Conservation (phyloP, 1,284 basidiomycete genomes). For the Megacollybia platyphylla region DNA sequence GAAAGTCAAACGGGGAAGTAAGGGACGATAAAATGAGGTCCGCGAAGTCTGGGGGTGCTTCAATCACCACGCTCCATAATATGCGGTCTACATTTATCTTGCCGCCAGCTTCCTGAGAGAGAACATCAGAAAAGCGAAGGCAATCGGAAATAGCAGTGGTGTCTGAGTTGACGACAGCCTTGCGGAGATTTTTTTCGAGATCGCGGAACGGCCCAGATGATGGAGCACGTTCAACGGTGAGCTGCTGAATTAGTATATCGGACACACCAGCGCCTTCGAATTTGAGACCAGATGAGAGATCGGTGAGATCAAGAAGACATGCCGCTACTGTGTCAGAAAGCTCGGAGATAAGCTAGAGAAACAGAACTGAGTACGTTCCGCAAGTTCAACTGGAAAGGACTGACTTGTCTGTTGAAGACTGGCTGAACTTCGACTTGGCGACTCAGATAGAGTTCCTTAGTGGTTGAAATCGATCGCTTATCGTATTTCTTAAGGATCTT, state of each 20-base stretch:
- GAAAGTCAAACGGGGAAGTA: constrained; percentile 70
- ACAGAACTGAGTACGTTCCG: constrained; percentile 8
- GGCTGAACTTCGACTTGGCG: constrained; percentile 98
- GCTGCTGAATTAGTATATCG: constrained; percentile 60
- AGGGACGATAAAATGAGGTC: constrained; percentile 67
- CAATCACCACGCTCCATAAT: constrained; percentile 82
- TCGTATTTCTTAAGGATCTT: constrained; percentile 99
- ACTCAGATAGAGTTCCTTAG: constrained; percentile 92
- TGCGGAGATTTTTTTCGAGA: constrained; percentile 76
- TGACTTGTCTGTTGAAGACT: constrained; percentile 89
- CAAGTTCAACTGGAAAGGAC: constrained; percentile 11
- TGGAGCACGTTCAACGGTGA: constrained; percentile 49
- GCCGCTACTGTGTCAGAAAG: constrained; percentile 91
- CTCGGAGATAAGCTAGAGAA: constrained; percentile 76
- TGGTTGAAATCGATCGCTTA: constrained; percentile 89
- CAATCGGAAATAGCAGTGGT: constrained; percentile 53
- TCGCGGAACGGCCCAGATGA: constrained; percentile 71
- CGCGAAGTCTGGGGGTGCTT: constrained; percentile 60
- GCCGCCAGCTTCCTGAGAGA: constrained; percentile 44
- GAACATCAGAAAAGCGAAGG: constrained; percentile 57
- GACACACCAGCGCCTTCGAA: constrained; percentile 51
- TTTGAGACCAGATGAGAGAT: constrained; percentile 63
- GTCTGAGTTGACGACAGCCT: constrained; percentile 56
- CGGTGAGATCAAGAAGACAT: constrained; percentile 87
- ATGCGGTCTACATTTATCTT: constrained; percentile 70